Percentiles rank a stretch among this genome's conserved stretches.
These are phyloP conservation scores for Didymosphaeria variabile DNA, from an alignment of 2,329 filamentous ascomycete species.

Conservation along the genomic window DNA sequence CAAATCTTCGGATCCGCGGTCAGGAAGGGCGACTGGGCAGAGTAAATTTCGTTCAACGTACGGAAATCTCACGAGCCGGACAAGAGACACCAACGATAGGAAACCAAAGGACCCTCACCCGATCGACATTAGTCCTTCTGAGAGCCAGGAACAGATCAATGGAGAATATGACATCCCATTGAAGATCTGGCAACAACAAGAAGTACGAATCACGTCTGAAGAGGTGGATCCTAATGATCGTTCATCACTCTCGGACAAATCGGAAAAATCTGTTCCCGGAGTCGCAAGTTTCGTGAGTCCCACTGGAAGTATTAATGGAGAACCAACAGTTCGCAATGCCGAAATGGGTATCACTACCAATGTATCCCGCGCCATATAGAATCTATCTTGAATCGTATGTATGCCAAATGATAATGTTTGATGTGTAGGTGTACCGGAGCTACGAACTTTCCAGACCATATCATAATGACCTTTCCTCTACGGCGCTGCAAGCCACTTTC, in stretches of 20 bases:
- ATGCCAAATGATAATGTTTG: not conserved
- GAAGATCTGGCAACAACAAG: conserved; percentile 16
- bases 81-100: conserved; percentile 3
- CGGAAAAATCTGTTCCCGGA: conserved; percentile 1
- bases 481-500: not conserved
- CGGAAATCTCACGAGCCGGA: conserved; percentile 15
- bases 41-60: conserved; percentile 10
- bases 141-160: conserved; percentile 18
- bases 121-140: conserved; percentile 16
- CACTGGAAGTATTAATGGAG: conserved; percentile 1
- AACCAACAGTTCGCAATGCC: not conserved
- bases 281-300: conserved; percentile 1
- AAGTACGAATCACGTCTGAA: conserved; percentile 14
- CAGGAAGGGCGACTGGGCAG: not conserved
- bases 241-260: conserved; percentile 6
- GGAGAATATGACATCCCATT: conserved; percentile 9
- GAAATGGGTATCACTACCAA: conserved; percentile 10
- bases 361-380: conserved; percentile 3
- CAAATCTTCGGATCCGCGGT: conserved; percentile 13
- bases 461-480: not conserved
- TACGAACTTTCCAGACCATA: not conserved
- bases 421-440: not conserved
- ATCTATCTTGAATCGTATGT: not conserved
- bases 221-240: conserved; percentile 6
- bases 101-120: conserved; percentile 16